Base-by-base conservation (phyloP, 2,329 filamentous ascomycete genomes). In the Neopestalotiopsis rosae region DNA sequence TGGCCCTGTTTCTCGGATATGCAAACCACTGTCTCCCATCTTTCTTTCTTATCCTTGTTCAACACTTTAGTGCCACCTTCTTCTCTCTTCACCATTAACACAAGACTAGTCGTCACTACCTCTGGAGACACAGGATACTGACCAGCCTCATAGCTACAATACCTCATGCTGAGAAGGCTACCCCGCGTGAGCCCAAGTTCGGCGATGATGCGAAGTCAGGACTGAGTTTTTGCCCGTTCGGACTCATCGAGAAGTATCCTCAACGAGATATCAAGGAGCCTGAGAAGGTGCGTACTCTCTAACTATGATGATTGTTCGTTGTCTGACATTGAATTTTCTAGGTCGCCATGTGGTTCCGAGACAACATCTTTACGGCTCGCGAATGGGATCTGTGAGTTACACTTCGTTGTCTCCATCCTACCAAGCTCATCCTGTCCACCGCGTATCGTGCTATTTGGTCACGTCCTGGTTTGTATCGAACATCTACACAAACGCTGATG, bases 331-430 rank as follows among this genome's bases (percentile, higher is more conserved):
- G 20, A 42, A 6, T 24, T 14, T 59, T 52, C 7, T 28, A 86
- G 84, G 81, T 79, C 4, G 74, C 72, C 28, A 80, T 81, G 0
- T 86, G 88, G 78, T 94, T 93, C 73, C 83, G 87, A 42, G 75
- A 77, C 3, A 86, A 81, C 34, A 83, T 93, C 64, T 83, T 92
- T 71, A 88, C 87, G 74, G 80, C 83, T 2, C 86, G 89, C 69
- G 76, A 82, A 12, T 97, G 94, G 94, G 90, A 95, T 71, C 82
- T 97, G 93, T 96, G 84, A 85, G 91, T 85, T 24, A 40, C 62
- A 12, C 13, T 34, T 24, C 2, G 17, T 10, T 12, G 6, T 30
- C 3, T 24, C 7, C 63, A 40, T 34, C 1, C 58, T 38, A 10
- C 20, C 34, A n/a, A 52, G 5, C n/a, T 49, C 20, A 3, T 6